Evolutionary conservation across 1,284 basidiomycete genomes (phyloP).

Genomic region (Apiotrichum sp.): DNA sequence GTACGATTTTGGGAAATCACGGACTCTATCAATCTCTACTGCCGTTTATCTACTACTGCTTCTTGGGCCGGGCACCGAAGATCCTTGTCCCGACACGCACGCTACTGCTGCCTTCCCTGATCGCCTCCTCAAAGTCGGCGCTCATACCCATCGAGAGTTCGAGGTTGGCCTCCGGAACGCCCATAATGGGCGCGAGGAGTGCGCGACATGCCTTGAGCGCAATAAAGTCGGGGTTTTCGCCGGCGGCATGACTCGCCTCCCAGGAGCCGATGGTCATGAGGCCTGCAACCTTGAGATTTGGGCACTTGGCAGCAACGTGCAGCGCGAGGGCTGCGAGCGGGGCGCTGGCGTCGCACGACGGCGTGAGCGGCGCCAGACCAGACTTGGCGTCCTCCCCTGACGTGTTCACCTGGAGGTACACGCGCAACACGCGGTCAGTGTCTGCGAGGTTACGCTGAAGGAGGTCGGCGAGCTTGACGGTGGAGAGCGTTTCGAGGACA

Average conservation of each 20-base stretch:
- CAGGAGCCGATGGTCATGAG: conserved; percentile 95
- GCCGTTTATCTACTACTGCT: conserved; percentile 24
- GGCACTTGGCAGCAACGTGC: conserved; percentile 68
- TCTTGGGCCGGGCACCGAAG: conserved; percentile 68
- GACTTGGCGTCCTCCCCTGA: conserved; percentile 86
- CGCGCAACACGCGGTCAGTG: conserved; percentile 54
- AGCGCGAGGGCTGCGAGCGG: conserved; percentile 64
- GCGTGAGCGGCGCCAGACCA: conserved; percentile 62
- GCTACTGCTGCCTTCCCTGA: conserved; percentile 75
- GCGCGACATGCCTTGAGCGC: conserved; percentile 61
- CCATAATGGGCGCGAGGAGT: conserved; percentile 53
- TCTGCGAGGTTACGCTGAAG: conserved; percentile 69
- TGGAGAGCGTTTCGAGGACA: conserved; percentile 85
- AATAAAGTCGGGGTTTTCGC: conserved; percentile 79
- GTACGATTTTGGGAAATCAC: too few species aligned
- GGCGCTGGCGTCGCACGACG: conserved; percentile 24
- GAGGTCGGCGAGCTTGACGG: conserved; percentile 71
- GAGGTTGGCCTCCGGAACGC: conserved; percentile 51
- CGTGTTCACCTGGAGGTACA: conserved; percentile 91
- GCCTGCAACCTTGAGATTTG: conserved; percentile 67
- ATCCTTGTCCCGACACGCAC: conserved; percentile 89
- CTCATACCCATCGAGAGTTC: conserved; percentile 98
- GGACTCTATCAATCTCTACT: too few species aligned
- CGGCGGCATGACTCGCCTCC: conserved; percentile 58
- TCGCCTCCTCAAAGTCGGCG: conserved; percentile 82